These are phyloP conservation scores for Aspergillus sp. DNA, from an alignment of 2,329 filamentous ascomycete species.

Conservation along the genomic window DNA sequence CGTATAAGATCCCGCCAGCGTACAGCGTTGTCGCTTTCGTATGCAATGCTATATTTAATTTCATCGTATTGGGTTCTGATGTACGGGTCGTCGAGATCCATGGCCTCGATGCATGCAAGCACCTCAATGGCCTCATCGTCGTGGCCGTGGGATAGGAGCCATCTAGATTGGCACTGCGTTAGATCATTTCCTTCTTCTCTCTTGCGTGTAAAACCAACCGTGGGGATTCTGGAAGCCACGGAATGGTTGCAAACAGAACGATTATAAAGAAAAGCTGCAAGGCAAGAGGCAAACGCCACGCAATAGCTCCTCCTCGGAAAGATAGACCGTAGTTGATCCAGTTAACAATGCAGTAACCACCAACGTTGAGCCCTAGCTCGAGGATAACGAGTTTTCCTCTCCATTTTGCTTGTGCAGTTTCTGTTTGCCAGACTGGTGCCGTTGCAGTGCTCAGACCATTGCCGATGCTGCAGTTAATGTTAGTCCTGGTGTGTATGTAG, in stretches of 20 bases:
- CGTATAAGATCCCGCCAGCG: slow-evolving; percentile 51
- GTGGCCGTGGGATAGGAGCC: slow-evolving; percentile 45
- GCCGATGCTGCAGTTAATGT: not conserved
- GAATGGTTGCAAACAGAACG: slow-evolving; percentile 46
- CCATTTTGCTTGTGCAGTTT: slow-evolving; percentile 48
- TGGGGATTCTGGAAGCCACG: slow-evolving; percentile 30
- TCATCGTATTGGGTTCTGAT: slow-evolving; percentile 46
- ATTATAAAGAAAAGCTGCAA: slow-evolving; percentile 53
- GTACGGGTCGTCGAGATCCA: slow-evolving; percentile 46
- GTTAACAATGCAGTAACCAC: slow-evolving; percentile 51
- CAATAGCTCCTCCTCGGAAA: slow-evolving; percentile 43
- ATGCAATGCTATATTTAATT: slow-evolving; percentile 50
- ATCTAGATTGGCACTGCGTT: slow-evolving; percentile 26
- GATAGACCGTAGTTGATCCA: slow-evolving; percentile 56
- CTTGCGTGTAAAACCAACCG: not conserved
- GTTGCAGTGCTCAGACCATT: slow-evolving; percentile 53
- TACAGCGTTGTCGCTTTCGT: slow-evolving; percentile 52
- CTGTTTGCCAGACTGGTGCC: slow-evolving; percentile 53
- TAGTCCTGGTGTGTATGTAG: not conserved
- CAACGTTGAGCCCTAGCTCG: slow-evolving; percentile 53
- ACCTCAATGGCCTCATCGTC: slow-evolving; percentile 50
- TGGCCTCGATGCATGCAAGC: slow-evolving; percentile 50
- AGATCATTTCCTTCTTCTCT: not conserved
- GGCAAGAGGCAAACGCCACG: slow-evolving; percentile 49
- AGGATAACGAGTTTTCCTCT: slow-evolving; percentile 49